Evolutionary conservation across 2,329 filamentous ascomycete species (phyloP), one percentile per base, ranked within the genome.

Genomic region (Microsporum ferrugineum): DNA sequence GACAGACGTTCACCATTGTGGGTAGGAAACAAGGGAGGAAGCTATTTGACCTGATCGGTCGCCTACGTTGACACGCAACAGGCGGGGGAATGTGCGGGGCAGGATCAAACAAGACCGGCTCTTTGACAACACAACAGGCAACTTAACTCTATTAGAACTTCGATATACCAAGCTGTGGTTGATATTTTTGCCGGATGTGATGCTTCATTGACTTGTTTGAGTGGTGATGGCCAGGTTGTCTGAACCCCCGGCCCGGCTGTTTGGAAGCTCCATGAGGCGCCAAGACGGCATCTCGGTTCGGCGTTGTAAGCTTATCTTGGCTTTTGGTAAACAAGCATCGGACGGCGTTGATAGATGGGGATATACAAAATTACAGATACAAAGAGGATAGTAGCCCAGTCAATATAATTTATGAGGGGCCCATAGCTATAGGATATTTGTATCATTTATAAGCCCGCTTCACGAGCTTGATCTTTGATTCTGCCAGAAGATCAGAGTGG

Each of bases 401-500:
- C 27, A 47, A 8, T 23, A 47, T 29, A 27, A 29, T 12, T 27
- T 17, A 27, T 23, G 17, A 23, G 17, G 17, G 17, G 1, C 1
- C 17, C 1, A 23, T 47, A 47, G 5, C 7, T 49, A 31, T 23
- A 29, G 27, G 27, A 12, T 31, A 14, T 5, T 29, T 12, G 31
- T 31, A 2, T 55, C 33, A 55, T 55, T 55, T 55, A 36, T 55
- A 36, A 10, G 36, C 49, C 5, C 49, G 29, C n/a, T 55, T 34
- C 2, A 17, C 31, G 17, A 55, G 49, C 31, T 55, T 31, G 14
- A 55, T 10, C 31, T 55, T 55, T 4, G 49, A 55, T 14, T 55
- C 49, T 34, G 49, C 49, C 7, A 55, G 29, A 10, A 55, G 31
- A 55, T 58, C 58, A 6, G 68, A 67, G 64, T 75, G 73, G 53